Evolutionary conservation across 257 asterid genomes (phyloP).

Genomic region (Solanum pennellii): DNA sequence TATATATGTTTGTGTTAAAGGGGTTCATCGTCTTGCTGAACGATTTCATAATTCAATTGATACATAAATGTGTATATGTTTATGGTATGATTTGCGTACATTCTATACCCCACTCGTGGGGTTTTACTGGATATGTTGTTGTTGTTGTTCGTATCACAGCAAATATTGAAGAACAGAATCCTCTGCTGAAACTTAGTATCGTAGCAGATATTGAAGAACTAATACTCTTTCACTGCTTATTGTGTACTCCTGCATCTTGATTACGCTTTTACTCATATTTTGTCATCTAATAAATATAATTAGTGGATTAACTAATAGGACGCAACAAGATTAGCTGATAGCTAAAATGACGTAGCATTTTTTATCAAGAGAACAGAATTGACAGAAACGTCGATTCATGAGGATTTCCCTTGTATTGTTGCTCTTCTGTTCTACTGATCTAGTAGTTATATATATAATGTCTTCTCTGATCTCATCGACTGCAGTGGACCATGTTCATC

Average conservation of each 20-base stretch:
- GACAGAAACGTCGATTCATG: not conserved
- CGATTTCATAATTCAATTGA: not conserved
- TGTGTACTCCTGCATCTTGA: not conserved
- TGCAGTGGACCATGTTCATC: slow-evolving; percentile 33
- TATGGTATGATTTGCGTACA: not conserved
- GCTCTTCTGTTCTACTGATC: not conserved
- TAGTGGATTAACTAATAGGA: not conserved
- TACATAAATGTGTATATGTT: not conserved
- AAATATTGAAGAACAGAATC: not conserved
- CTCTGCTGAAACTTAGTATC: not conserved
- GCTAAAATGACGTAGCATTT: not conserved
- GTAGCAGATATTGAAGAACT: not conserved
- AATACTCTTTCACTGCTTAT: not conserved
- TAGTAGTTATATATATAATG: not conserved
- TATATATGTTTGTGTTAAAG: not conserved
- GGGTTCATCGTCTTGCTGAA: not conserved
- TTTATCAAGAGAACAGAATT: not conserved
- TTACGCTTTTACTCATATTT: not conserved
- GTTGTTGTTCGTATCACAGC: not conserved
- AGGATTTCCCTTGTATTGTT: not conserved
- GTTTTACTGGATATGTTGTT: too few relatives aligned
- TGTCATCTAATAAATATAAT: not conserved
- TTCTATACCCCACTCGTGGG: not conserved
- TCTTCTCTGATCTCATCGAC: not conserved
- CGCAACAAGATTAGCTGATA: not conserved